Percentiles rank a stretch among this genome's conserved stretches.
Conservation (phyloP, 306 rosid genomes). For the cucumber (Cucumis sativus) region DNA sequence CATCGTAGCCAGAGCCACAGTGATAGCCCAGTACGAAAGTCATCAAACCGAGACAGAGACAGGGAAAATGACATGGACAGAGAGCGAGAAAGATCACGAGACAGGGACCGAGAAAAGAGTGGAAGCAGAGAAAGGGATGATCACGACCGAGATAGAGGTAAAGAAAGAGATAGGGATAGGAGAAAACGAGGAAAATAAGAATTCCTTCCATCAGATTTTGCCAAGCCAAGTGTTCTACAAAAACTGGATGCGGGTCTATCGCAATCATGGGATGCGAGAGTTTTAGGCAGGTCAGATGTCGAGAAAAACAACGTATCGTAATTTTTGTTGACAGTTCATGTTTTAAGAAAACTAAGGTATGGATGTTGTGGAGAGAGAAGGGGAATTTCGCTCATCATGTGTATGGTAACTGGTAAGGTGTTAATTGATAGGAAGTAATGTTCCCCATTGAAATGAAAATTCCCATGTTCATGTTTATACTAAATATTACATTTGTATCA, state of each 20-base stretch:
- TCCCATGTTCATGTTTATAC: neutral
- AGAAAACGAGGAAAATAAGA: constrained; percentile 55
- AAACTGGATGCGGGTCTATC: neutral
- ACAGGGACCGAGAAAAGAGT: constrained; percentile 59
- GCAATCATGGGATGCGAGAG: neutral
- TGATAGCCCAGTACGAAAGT: constrained; percentile 54
- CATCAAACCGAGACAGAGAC: constrained; percentile 56
- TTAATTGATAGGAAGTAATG: neutral
- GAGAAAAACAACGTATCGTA: neutral
- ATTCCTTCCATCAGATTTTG: neutral
- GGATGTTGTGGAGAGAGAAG: constrained; percentile 2
- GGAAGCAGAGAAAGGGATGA: constrained; percentile 93
- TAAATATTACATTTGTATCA: neutral
- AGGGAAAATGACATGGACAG: constrained; percentile 50
- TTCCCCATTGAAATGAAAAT: neutral
- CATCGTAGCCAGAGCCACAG: constrained; percentile 62
- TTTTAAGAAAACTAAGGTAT: neutral
- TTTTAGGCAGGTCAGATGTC: neutral
- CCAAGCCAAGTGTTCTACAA: neutral
- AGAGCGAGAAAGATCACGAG: constrained; percentile 56
- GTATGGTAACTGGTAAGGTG: constrained; percentile 3
- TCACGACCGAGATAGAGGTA: constrained; percentile 56
- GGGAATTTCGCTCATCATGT: neutral
- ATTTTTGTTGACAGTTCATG: neutral
- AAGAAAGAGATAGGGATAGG: constrained; percentile 32